phyloP scores from a whole-genome alignment of 345 rosid genomes.

The Tarenaya hassleriana region DNA sequence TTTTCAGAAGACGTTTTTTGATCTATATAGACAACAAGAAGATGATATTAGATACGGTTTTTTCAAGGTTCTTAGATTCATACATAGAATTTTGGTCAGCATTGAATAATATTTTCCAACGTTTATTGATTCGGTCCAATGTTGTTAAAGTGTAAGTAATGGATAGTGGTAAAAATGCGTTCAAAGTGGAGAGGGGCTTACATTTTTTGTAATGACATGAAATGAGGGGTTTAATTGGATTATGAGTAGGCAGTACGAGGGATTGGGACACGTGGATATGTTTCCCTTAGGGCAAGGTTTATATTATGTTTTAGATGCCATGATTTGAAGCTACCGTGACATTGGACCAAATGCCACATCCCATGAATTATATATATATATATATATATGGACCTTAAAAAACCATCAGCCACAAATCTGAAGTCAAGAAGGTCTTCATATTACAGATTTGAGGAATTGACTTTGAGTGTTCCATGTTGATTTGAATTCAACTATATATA shows the following conservation, averaged over 20 bases:
- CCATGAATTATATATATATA: slow-evolving; percentile 21
- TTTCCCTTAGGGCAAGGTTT: slow-evolving; percentile 20
- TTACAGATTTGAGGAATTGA: slow-evolving; percentile 14
- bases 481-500: background rate
- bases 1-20: slow-evolving; percentile 1
- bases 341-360: slow-evolving; percentile 45
- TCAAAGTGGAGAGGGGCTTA: too few relatives aligned
- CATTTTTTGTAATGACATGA: too few relatives aligned
- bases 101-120: too few relatives aligned
- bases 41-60: too few relatives aligned
- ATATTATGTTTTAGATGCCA: slow-evolving; percentile 37
- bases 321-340: slow-evolving; percentile 54
- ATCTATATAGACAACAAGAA: background rate
- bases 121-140: too few relatives aligned
- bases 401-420: slow-evolving; percentile 18
- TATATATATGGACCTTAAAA: background rate
- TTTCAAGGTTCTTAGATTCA: too few relatives aligned
- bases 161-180: too few relatives aligned
- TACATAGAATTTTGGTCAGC: too few relatives aligned
- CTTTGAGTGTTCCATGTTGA: background rate
- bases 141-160: too few relatives aligned
- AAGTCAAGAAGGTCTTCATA: slow-evolving; percentile 24
- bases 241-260: too few relatives aligned
- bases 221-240: too few relatives aligned
- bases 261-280: too few relatives aligned